phyloP scores from a whole-genome alignment of 148 eudicot species.

The Vaccinium darrowii region DNA sequence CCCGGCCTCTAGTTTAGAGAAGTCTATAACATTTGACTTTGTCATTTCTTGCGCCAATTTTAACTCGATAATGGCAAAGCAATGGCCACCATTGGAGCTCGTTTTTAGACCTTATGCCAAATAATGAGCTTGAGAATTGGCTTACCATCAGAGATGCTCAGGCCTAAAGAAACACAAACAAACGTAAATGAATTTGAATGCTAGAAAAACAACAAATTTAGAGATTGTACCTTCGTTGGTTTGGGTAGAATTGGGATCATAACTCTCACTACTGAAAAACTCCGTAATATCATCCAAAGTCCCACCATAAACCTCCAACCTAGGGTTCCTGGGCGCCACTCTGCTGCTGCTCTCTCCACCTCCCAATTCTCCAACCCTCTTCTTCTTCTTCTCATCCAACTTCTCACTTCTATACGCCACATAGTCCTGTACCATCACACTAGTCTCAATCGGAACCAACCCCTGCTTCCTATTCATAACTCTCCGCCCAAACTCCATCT shows the following conservation, averaged over 20 bases:
- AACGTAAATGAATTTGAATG: background rate
- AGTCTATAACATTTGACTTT: no score
- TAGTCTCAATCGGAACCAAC: slow-evolving; percentile 34
- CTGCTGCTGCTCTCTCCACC: slow-evolving; percentile 9
- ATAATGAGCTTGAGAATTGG: no score
- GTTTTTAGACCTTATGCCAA: no score
- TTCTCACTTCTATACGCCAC: slow-evolving; percentile 49
- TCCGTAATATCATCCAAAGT: slow-evolving; percentile 1
- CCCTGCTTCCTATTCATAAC: slow-evolving; percentile 46
- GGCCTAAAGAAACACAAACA: background rate
- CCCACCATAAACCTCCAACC: slow-evolving; percentile 4
- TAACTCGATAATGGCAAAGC: no score
- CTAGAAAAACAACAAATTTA: background rate
- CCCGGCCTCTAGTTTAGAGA: no score
- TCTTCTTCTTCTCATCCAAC: slow-evolving; percentile 20
- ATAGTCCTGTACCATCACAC: slow-evolving; percentile 34
- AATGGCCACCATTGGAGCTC: no score
- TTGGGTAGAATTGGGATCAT: slow-evolving; percentile 47
- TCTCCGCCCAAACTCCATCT: slow-evolving; percentile 59
- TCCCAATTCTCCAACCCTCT: background rate
- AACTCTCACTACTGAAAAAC: slow-evolving; percentile 48
- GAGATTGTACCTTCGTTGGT: slow-evolving; percentile 46
- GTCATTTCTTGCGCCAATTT: no score
- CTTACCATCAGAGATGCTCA: no score
- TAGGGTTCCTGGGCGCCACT: slow-evolving; percentile 6